Evolutionary conservation across 2,329 filamentous ascomycete genomes (phyloP).

Genomic region (Colletotrichum siamense): DNA sequence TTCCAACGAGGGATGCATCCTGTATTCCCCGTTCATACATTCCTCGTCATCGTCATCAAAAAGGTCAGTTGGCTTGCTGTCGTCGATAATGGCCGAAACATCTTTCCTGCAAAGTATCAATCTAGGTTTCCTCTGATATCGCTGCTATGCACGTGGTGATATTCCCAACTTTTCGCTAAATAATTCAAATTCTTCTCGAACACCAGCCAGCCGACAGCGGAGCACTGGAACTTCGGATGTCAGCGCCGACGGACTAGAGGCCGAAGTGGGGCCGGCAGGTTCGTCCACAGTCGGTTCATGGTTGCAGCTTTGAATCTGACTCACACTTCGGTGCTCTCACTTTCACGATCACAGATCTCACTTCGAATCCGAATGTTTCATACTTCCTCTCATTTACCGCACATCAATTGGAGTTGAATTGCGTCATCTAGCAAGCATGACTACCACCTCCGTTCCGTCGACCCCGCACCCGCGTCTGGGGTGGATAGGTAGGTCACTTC

Average conservation of each 20-base stretch:
- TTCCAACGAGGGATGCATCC: too few relatives aligned
- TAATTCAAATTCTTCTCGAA: accelerated
- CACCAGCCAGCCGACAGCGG: neutral
- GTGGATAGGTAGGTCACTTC: constrained; percentile 5
- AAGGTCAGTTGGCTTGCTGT: neutral
- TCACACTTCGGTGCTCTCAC: neutral
- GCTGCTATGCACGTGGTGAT: neutral
- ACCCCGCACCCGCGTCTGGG: constrained; percentile 6
- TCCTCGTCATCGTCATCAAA: neutral
- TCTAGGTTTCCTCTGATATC: neutral
- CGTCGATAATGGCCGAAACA: neutral
- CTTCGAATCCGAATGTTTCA: accelerated
- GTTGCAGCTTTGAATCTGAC: neutral
- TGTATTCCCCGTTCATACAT: too few relatives aligned
- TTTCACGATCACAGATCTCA: neutral
- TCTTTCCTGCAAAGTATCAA: neutral
- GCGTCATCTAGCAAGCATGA: neutral
- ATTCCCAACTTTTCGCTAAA: too few relatives aligned
- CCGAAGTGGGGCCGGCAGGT: neutral
- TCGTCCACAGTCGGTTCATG: neutral
- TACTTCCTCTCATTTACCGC: accelerated
- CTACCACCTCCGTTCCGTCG: neutral
- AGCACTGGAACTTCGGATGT: neutral
- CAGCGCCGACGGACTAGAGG: neutral
- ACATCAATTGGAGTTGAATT: neutral